Evolutionary conservation across 495 filamentous ascomycete genomes (phyloP).

Genomic region (Penicillium odoratum): DNA sequence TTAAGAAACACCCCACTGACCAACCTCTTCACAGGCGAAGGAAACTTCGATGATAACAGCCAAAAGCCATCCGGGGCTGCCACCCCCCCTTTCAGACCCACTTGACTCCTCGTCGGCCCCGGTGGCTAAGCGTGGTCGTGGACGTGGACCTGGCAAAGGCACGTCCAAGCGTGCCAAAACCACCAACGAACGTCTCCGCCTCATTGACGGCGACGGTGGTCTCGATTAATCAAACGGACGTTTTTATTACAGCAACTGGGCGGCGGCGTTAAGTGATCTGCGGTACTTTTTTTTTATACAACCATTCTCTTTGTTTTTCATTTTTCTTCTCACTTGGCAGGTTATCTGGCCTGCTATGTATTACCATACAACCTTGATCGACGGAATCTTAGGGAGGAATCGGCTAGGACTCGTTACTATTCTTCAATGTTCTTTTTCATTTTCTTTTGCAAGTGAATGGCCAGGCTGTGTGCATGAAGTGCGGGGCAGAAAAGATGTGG

Average conservation of each 20-base stretch:
- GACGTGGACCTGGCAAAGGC: constrained; percentile 48
- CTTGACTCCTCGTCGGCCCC: constrained; percentile 44
- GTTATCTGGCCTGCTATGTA: constrained; percentile 26
- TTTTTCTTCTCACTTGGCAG: constrained; percentile 20
- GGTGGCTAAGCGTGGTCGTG: constrained; percentile 54
- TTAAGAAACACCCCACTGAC: constrained; percentile 19
- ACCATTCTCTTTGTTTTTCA: constrained; percentile 17
- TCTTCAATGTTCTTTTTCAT: constrained; percentile 1
- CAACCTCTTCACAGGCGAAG: constrained; percentile 66
- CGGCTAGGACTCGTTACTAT: not conserved
- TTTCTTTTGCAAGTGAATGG: constrained; percentile 4
- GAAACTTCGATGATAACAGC: constrained; percentile 82
- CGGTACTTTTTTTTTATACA: not conserved
- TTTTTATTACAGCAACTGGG: constrained; percentile 28
- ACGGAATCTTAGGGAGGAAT: not conserved
- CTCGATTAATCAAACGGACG: constrained; percentile 27
- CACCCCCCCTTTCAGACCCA: constrained; percentile 71
- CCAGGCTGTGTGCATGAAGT: not conserved
- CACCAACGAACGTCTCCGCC: constrained; percentile 80
- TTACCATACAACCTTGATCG: constrained; percentile 27
- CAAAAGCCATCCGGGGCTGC: constrained; percentile 80
- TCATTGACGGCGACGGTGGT: constrained; percentile 76
- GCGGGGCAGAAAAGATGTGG: constrained; percentile 4
- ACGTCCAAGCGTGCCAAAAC: constrained; percentile 86
- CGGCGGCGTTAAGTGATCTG: constrained; percentile 31